Conservation (phyloP, 331 rosid genomes). For the Acacia concinna region DNA sequence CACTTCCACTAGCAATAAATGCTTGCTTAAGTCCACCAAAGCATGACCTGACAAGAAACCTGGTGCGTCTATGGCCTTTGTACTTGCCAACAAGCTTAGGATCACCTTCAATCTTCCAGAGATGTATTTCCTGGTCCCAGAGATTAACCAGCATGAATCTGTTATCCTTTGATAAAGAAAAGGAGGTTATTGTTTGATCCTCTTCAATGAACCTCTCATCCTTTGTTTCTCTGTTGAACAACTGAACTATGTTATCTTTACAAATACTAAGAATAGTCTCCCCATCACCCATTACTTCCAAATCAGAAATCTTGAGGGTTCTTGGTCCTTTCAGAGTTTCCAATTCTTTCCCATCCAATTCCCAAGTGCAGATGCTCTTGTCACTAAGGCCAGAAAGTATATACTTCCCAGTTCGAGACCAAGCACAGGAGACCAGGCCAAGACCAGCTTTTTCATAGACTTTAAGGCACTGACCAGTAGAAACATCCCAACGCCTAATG, state of each 20-base stretch:
- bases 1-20: conserved; percentile 98
- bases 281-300: conserved; percentile 77
- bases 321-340: conserved; percentile 92
- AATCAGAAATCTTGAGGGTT: conserved; percentile 80
- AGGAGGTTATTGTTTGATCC: conserved; percentile 77
- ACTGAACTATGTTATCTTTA: conserved; percentile 57
- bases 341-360: conserved; percentile 87
- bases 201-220: conserved; percentile 78
- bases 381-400: conserved; percentile 80
- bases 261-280: conserved; percentile 74
- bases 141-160: conserved; percentile 79
- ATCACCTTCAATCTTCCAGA: conserved; percentile 80
- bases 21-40: conserved; percentile 90
- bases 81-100: conserved; percentile 70
- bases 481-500: conserved; percentile 91
- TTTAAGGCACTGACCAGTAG: conserved; percentile 82
- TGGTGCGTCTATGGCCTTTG: conserved; percentile 76
- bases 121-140: conserved; percentile 91
- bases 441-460: conserved; percentile 75
- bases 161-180: conserved; percentile 76
- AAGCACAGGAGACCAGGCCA: conserved; percentile 81
- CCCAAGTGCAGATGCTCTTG: conserved; percentile 97
- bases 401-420: conserved; percentile 88
- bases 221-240: conserved; percentile 79
- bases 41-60: conserved; percentile 89